A percentile compares a stretch with the other conserved stretches of the same genome.
Evolutionary conservation across 306 rosid species (phyloP).

Genomic region (Senna tora): DNA sequence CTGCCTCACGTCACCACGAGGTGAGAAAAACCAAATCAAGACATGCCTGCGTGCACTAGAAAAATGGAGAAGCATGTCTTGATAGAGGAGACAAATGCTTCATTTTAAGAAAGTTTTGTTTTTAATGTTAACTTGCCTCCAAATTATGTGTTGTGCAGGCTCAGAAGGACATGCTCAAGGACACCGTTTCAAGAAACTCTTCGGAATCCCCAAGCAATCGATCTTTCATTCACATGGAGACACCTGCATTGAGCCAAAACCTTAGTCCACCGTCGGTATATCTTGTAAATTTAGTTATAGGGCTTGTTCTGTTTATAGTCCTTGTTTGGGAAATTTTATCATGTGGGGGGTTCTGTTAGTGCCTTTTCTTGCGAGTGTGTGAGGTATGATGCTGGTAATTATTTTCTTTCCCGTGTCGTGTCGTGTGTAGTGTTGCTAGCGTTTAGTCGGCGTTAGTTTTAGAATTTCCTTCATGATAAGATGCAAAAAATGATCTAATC

Average conservation of each 20-base stretch:
- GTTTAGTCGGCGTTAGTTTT: constrained; percentile 3
- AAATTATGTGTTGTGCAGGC: constrained; percentile 47
- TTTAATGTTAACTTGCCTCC: neutral
- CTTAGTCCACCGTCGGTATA: constrained; percentile 45
- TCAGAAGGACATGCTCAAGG: constrained; percentile 19
- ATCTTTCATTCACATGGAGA: constrained; percentile 41
- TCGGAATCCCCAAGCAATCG: constrained; percentile 19
- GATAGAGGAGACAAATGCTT: constrained; percentile 18
- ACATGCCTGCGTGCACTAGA: constrained; percentile 5
- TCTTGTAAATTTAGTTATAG: constrained; percentile 9
- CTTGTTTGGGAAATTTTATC: constrained; percentile 39
- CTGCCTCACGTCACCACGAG: constrained; percentile 37
- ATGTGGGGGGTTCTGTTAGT: constrained; percentile 38
- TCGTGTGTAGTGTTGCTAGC: constrained; percentile 1
- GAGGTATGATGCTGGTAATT: neutral
- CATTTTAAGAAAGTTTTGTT: constrained; percentile 2
- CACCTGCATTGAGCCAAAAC: constrained; percentile 32
- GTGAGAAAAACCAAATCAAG: constrained; percentile 50
- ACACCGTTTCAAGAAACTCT: constrained; percentile 12
- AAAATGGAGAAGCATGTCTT: constrained; percentile 19
- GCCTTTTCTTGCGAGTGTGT: neutral
- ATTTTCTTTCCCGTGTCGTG: constrained; percentile 28
- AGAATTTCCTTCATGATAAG: constrained; percentile 11
- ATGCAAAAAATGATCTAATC: neutral
- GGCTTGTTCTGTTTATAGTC: neutral